These are phyloP conservation scores for Boletus speciosus DNA, from an alignment of 768 basidiomycete species.

Conservation along the genomic window DNA sequence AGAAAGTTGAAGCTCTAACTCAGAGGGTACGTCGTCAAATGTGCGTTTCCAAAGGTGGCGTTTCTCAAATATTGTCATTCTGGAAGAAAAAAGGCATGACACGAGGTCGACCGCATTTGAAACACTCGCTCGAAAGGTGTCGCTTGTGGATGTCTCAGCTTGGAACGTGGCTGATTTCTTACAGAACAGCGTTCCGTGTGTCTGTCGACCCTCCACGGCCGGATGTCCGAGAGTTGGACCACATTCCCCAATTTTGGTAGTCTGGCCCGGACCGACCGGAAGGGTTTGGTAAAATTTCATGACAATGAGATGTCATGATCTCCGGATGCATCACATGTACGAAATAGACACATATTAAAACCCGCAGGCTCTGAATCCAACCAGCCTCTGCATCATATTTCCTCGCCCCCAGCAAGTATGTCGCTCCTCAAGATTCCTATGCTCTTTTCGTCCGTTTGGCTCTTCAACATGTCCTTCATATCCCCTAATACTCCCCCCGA, in stretches of 20 bases:
- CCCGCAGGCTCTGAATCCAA: not conserved
- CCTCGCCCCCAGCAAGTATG: constrained; percentile 11
- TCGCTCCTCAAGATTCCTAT: constrained; percentile 17
- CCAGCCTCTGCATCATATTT: not conserved
- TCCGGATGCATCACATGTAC: constrained; percentile 15
- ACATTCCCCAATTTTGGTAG: constrained; percentile 1
- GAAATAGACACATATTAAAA: constrained; percentile 13
- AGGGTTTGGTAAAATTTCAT: not conserved
- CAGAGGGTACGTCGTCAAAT: not conserved
- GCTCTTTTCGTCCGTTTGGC: constrained; percentile 24
- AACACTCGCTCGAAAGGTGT: not conserved
- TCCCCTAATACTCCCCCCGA: constrained; percentile 20
- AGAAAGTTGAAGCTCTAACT: not conserved
- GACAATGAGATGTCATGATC: not conserved
- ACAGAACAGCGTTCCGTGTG: not conserved
- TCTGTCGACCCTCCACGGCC: not conserved
- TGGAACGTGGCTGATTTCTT: not conserved
- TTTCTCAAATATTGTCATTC: not conserved
- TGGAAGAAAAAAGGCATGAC: not conserved
- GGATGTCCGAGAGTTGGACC: not conserved
- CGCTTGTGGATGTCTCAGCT: not conserved
- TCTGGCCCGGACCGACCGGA: not conserved
- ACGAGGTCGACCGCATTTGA: not conserved
- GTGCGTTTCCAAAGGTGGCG: not conserved
- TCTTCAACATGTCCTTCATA: constrained; percentile 28